Percentiles rank a stretch among this genome's conserved stretches.
Evolutionary conservation across 176 grass and related monocot species (phyloP).

Genomic region (Juncus effusus): DNA sequence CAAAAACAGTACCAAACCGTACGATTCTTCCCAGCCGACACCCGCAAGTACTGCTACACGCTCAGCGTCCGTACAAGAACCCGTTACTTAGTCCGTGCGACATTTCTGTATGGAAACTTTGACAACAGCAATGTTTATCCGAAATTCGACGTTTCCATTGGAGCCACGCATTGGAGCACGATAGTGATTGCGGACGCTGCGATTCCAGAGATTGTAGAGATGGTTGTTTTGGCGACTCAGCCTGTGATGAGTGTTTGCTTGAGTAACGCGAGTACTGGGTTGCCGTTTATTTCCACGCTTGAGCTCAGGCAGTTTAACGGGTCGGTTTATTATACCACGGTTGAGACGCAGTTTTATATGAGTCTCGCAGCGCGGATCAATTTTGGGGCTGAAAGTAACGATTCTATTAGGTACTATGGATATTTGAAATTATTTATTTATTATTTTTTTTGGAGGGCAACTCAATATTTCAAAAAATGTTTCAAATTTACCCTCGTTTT

Average conservation of each 20-base stretch:
- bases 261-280: constrained; percentile 78
- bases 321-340: constrained; percentile 75
- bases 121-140: constrained; percentile 78
- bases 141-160: constrained; percentile 76
- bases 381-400: constrained; percentile 68
- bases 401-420: constrained; percentile 60
- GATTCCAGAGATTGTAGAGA: constrained; percentile 49
- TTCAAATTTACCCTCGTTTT: too few relatives aligned
- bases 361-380: constrained; percentile 82
- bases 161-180: constrained; percentile 70
- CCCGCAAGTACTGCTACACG: constrained; percentile 48
- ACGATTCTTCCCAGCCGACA: constrained; percentile 42
- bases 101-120: constrained; percentile 43
- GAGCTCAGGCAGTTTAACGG: constrained; percentile 90
- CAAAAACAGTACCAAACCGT: constrained; percentile 36
- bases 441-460: too few relatives aligned
- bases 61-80: constrained; percentile 39
- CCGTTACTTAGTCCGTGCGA: constrained; percentile 47
- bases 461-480: too few relatives aligned
- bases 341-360: constrained; percentile 70
- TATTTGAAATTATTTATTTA: background rate
- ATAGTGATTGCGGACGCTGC: constrained; percentile 71
- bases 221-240: constrained; percentile 61
- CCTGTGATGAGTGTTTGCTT: constrained; percentile 67
- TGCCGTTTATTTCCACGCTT: constrained; percentile 85